Evolutionary conservation across 2,329 filamentous ascomycete genomes (phyloP).

Genomic region (Colletotrichum chlorophyti): DNA sequence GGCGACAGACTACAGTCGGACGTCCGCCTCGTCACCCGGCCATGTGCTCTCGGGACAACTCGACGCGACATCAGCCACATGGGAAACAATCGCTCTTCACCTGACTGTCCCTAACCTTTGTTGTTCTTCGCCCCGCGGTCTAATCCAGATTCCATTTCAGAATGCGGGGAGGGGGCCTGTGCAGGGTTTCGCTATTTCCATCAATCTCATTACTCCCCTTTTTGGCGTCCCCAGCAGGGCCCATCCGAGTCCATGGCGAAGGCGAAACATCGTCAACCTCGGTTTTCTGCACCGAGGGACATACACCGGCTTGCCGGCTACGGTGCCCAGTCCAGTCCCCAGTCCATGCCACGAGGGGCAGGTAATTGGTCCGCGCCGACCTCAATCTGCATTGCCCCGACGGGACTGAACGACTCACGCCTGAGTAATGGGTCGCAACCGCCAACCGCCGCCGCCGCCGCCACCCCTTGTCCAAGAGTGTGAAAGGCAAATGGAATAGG

Average conservation of each 20-base stretch:
- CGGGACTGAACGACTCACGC: too few species aligned
- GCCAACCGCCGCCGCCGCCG: background rate
- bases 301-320: slow-evolving; percentile 1
- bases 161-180: slow-evolving; percentile 1
- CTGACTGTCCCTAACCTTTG: slow-evolving; percentile 32
- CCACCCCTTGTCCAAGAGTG: background rate
- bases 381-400: too few species aligned
- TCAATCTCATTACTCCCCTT: slow-evolving; percentile 1
- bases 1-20: slow-evolving; percentile 4
- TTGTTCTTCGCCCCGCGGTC: slow-evolving; percentile 21
- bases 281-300: background rate
- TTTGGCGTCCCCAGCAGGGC: background rate
- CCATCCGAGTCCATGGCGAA: background rate
- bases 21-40: slow-evolving; percentile 2
- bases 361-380: background rate
- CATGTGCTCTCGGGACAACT: slow-evolving; percentile 22
- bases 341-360: background rate
- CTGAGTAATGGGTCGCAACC: background rate
- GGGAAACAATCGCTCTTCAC: background rate
- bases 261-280: slow-evolving; percentile 15
- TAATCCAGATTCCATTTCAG: background rate
- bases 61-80: slow-evolving; percentile 17
- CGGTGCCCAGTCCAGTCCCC: background rate
- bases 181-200: background rate
- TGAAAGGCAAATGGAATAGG: background rate